Evolutionary conservation across 495 filamentous ascomycete genomes (phyloP).

Genomic region (Mycothermus thermophilus): DNA sequence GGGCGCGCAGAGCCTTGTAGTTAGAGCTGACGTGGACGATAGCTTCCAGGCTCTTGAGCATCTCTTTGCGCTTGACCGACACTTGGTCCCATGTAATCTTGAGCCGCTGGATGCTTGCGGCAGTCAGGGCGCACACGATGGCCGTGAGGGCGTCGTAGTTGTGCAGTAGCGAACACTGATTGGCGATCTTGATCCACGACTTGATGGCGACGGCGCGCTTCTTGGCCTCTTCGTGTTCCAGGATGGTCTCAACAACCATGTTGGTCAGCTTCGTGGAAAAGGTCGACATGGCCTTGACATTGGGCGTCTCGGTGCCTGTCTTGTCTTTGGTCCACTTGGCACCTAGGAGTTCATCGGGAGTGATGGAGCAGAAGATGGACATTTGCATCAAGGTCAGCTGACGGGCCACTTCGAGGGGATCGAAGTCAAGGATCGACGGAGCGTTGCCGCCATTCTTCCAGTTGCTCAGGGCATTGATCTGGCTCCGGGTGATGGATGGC

Average conservation of each 20-base stretch:
- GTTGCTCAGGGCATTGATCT: constrained; percentile 53
- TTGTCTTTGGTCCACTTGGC: constrained; percentile 85
- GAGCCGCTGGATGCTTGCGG: constrained; percentile 80
- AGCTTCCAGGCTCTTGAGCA: constrained; percentile 59
- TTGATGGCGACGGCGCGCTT: constrained; percentile 85
- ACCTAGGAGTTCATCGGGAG: constrained; percentile 85
- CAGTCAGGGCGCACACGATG: constrained; percentile 85
- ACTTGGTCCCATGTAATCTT: constrained; percentile 89
- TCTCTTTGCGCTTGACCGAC: constrained; percentile 68
- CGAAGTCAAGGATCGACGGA: constrained; percentile 80
- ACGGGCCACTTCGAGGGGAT: constrained; percentile 79
- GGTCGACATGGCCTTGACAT: constrained; percentile 88
- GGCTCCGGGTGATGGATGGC: constrained; percentile 59
- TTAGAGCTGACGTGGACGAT: constrained; percentile 85
- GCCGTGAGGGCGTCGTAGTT: constrained; percentile 97
- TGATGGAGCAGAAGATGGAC: constrained; percentile 80
- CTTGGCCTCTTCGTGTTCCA: constrained; percentile 75
- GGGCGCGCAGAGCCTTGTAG: constrained; percentile 76
- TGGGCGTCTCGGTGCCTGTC: constrained; percentile 65
- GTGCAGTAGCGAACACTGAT: constrained; percentile 72
- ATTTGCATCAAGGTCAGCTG: constrained; percentile 93
- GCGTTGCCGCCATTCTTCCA: constrained; percentile 57
- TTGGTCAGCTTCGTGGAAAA: constrained; percentile 85
- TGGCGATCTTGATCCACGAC: constrained; percentile 95
- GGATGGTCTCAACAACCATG: constrained; percentile 89